These are phyloP conservation scores for Candida corydali DNA, from an alignment of 805 yeast species.

Conservation along the genomic window DNA sequence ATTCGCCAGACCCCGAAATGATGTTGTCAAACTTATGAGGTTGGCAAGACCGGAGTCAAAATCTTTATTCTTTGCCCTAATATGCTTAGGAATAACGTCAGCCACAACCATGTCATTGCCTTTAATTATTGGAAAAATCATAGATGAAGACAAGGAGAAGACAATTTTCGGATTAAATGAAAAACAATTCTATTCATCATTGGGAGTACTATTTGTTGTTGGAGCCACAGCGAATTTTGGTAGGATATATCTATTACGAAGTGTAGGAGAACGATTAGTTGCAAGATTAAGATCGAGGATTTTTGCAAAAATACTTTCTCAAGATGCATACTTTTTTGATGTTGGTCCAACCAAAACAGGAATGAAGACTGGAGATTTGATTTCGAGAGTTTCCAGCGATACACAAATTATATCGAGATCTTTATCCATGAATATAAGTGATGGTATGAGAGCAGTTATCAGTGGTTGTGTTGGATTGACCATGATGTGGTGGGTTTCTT, in stretches of 20 bases:
- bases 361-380: constrained; percentile 82
- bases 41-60: constrained; percentile 47
- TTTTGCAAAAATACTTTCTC: constrained; percentile 70
- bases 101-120: constrained; percentile 82
- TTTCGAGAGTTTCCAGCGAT: constrained; percentile 83
- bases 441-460: constrained; percentile 81
- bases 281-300: constrained; percentile 78
- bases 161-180: constrained; percentile 54
- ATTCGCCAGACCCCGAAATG: constrained; percentile 9
- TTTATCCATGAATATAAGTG: constrained; percentile 83
- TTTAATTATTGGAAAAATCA: constrained; percentile 75
- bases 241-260: constrained; percentile 67
- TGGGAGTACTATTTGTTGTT: constrained; percentile 58
- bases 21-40: constrained; percentile 19
- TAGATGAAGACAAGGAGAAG: constrained; percentile 42
- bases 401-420: constrained; percentile 84
- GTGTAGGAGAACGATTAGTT: constrained; percentile 83
- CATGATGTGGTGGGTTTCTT: constrained; percentile 87
- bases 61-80: constrained; percentile 51
- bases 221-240: constrained; percentile 83
- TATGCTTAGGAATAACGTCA: constrained; percentile 64
- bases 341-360: constrained; percentile 50
- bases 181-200: constrained; percentile 56
- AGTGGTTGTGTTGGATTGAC: constrained; percentile 83
- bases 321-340: constrained; percentile 88